Evolutionary conservation across 768 basidiomycete genomes (phyloP).

Genomic region (Epithele typhae): DNA sequence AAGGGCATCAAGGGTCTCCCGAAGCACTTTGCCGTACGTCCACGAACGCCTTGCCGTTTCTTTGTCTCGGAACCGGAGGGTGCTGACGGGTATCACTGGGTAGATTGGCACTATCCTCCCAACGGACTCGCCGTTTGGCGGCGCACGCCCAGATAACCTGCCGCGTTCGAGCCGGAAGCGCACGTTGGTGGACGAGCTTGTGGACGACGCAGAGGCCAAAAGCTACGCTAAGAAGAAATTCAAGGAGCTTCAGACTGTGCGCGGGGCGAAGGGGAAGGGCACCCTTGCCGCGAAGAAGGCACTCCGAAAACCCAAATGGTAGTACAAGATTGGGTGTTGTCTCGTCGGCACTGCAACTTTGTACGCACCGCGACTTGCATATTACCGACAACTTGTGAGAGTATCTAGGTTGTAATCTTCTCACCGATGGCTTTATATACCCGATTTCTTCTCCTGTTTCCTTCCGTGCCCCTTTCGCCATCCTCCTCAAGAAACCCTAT

Average conservation of each 20-base stretch:
- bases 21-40: constrained; percentile 83
- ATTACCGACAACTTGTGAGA: no score
- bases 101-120: constrained; percentile 81
- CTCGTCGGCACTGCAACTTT: no score
- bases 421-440: no score
- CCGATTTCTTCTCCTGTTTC: no score
- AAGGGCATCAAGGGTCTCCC: constrained; percentile 82
- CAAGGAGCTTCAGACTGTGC: constrained; percentile 64
- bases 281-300: constrained; percentile 66
- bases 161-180: constrained; percentile 67
- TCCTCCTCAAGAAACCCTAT: no score
- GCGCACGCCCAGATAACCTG: constrained; percentile 65
- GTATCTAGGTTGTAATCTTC: no score
- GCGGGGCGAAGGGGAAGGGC: constrained; percentile 65
- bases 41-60: no score
- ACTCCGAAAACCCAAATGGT: constrained; percentile 68
- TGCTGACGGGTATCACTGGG: neutral
- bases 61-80: no score
- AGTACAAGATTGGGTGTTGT: neutral
- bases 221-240: constrained; percentile 93
- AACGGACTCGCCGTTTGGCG: constrained; percentile 68
- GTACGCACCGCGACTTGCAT: no score
- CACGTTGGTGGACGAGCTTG: constrained; percentile 82
- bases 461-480: no score
- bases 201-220: constrained; percentile 83